Evolutionary conservation across 371 early-diverging fungal genomes (phyloP).

Genomic region (Parasitella parasitica): DNA sequence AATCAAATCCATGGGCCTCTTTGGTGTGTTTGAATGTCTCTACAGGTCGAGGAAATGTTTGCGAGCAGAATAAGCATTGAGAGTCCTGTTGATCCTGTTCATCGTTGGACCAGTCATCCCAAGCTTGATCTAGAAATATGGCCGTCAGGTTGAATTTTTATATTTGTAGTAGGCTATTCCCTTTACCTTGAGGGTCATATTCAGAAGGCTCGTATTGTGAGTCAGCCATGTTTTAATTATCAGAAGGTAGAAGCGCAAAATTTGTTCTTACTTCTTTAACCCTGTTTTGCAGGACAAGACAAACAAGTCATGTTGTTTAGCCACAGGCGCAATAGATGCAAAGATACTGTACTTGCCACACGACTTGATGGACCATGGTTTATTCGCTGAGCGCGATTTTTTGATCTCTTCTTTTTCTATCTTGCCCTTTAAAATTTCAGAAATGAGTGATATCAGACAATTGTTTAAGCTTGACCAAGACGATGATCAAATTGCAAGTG

Average conservation of each 20-base stretch:
- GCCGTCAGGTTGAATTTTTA: not conserved
- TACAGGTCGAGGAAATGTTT: constrained; percentile 43
- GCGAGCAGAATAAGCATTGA: constrained; percentile 74
- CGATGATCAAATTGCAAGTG: not conserved
- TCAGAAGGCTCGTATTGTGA: constrained; percentile 44
- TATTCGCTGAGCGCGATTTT: too few relatives aligned
- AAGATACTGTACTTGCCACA: too few relatives aligned
- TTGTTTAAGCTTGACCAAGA: not conserved
- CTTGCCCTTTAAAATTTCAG: too few relatives aligned
- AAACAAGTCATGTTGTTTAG: constrained; percentile 3
- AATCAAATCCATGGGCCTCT: constrained; percentile 68
- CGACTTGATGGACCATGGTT: not conserved
- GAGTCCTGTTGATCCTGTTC: constrained; percentile 55
- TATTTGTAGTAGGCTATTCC: too few relatives aligned
- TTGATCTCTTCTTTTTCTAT: too few relatives aligned
- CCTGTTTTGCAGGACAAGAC: constrained; percentile 13
- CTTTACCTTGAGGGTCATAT: constrained; percentile 40
- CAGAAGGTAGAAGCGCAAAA: not conserved
- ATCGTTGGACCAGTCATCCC: constrained; percentile 87
- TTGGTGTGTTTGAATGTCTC: constrained; percentile 70
- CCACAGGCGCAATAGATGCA: not conserved
- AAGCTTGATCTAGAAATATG: constrained; percentile 32
- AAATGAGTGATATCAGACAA: constrained; percentile 3
- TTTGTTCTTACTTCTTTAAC: not conserved
- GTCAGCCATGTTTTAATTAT: not conserved